Evolutionary conservation across 2,329 filamentous ascomycete species (phyloP).

Genomic region (Aspergillus thermomutatus): DNA sequence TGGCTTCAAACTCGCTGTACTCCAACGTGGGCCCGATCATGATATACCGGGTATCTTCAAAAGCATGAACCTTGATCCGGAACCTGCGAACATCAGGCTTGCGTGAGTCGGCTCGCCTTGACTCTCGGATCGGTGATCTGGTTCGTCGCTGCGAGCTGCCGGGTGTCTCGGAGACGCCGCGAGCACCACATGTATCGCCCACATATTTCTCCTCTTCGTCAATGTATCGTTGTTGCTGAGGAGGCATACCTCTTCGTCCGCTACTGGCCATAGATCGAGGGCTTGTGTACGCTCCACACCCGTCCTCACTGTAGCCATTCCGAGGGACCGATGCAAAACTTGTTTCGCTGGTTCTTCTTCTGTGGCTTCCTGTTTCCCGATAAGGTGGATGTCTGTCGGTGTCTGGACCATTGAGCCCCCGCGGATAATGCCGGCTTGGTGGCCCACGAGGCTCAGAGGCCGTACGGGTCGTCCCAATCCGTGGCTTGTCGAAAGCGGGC

Average conservation of each 20-base stretch:
- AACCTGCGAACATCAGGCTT: conserved; percentile 71
- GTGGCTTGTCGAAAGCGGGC: conserved; percentile 33
- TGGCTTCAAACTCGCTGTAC: conserved; percentile 73
- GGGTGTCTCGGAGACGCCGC: conserved; percentile 73
- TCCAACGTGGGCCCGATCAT: conserved; percentile 72
- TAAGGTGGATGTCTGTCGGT: conserved; percentile 26
- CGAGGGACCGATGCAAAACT: conserved; percentile 23
- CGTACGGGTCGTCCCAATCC: conserved; percentile 48
- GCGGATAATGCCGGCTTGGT: conserved; percentile 31
- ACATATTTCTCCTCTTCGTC: conserved; percentile 77
- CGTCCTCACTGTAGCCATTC: conserved; percentile 42
- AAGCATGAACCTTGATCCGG: conserved; percentile 82
- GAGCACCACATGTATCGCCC: conserved; percentile 66
- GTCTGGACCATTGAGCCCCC: conserved; percentile 23
- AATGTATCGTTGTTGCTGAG: conserved; percentile 60
- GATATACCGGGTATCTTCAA: conserved; percentile 86
- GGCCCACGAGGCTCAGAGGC: conserved; percentile 52
- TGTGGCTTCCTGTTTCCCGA: conserved; percentile 29
- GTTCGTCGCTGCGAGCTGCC: conserved; percentile 48
- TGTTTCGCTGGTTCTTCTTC: conserved; percentile 31
- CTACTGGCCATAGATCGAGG: conserved; percentile 41
- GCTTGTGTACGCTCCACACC: conserved; percentile 67
- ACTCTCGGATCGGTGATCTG: conserved; percentile 27
- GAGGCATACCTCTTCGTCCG: conserved; percentile 31
- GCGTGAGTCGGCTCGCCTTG: conserved; percentile 30